Conservation (phyloP, 2,329 filamentous ascomycete genomes). For the Coniochaeta sp. region DNA sequence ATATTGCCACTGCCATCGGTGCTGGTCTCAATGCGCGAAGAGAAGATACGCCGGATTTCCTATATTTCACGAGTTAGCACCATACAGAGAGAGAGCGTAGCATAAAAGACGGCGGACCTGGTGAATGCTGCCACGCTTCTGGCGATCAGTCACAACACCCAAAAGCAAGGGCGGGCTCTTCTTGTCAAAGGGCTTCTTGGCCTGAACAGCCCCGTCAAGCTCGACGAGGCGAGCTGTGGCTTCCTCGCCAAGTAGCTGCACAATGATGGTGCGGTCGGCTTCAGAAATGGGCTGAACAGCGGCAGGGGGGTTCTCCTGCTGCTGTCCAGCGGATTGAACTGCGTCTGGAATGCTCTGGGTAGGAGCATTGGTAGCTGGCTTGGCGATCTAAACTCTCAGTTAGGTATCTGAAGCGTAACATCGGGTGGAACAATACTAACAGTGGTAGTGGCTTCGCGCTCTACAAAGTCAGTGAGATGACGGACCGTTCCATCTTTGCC, state of each 20-base stretch:
- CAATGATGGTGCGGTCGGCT: constrained; percentile 28
- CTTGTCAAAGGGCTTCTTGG: constrained; percentile 18
- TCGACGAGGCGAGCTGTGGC: constrained; percentile 33
- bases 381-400: not conserved
- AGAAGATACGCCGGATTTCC: constrained; percentile 72
- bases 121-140: constrained; percentile 40
- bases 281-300: constrained; percentile 16
- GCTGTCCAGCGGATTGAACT: constrained; percentile 3
- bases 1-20: constrained; percentile 54
- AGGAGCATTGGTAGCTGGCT: not conserved
- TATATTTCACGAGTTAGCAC: constrained; percentile 16
- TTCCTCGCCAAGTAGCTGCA: constrained; percentile 28
- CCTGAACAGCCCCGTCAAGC: constrained; percentile 29
- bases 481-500: constrained; percentile 66
- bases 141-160: constrained; percentile 34
- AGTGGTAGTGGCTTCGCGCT: constrained; percentile 5
- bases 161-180: not conserved
- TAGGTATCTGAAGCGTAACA: no score
- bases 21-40: constrained; percentile 67
- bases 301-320: constrained; percentile 8
- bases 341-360: not conserved
- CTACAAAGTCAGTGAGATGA: constrained; percentile 46
- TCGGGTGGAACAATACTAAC: not conserved
- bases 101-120: constrained; percentile 27
- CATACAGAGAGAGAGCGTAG: not conserved